Percentiles rank a stretch among this genome's conserved stretches.
Evolutionary conservation across 75 land plant genomes (phyloP).

Genomic region (Ceratopteris richardii): DNA sequence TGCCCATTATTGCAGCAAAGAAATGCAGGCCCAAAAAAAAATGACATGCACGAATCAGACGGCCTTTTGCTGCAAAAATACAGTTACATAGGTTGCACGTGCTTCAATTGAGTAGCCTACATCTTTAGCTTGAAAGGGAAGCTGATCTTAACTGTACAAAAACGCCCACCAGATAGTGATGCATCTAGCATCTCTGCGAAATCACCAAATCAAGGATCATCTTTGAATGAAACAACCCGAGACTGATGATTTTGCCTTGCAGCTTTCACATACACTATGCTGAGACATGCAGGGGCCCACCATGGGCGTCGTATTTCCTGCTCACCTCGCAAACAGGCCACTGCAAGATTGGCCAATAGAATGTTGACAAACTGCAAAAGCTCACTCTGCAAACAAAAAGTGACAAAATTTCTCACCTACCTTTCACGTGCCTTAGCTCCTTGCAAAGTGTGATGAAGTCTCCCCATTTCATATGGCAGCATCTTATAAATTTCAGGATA

Average conservation of each 20-base stretch:
- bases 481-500: conserved; percentile 27
- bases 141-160: too few species aligned
- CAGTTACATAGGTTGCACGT: too few species aligned
- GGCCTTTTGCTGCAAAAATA: too few species aligned
- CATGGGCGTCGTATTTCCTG: conserved; percentile 26
- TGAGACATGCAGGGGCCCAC: conserved; percentile 31
- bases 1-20: too few species aligned
- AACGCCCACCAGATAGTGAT: too few species aligned
- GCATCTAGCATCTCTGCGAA: background rate
- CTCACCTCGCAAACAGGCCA: conserved; percentile 29
- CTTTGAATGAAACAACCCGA: conserved; percentile 26
- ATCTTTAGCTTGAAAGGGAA: too few species aligned
- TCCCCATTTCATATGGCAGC: conserved; percentile 38
- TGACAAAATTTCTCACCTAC: background rate
- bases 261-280: conserved; percentile 20
- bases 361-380: conserved; percentile 5
- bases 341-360: too few species aligned
- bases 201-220: conserved; percentile 32
- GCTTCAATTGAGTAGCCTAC: too few species aligned
- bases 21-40: too few species aligned
- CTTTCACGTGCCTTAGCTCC: conserved; percentile 19
- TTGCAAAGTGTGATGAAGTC: too few species aligned
- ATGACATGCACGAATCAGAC: too few species aligned
- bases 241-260: conserved; percentile 30
- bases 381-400: background rate